These are phyloP conservation scores for Croton laevigatus DNA, from an alignment of 441 rosid genomes.

Conservation along the genomic window DNA sequence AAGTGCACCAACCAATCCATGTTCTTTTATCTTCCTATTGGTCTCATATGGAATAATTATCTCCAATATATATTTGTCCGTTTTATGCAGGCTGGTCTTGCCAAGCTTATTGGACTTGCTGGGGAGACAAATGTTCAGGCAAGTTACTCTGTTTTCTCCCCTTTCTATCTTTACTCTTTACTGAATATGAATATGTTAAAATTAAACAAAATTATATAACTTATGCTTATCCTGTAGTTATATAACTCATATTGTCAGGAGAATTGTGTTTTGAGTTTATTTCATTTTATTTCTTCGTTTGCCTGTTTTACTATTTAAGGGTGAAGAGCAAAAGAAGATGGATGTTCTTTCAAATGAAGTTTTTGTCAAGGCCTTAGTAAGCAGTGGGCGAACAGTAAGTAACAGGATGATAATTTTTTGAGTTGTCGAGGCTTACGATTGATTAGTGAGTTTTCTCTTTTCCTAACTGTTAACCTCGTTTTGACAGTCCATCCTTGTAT, in stretches of 20 bases:
- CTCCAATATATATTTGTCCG: not conserved
- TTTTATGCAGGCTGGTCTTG: conserved; percentile 84
- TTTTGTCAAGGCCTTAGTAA: conserved; percentile 85
- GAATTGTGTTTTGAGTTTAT: not conserved
- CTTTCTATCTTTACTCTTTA: not conserved
- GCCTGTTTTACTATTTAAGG: conserved; percentile 38
- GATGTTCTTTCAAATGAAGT: conserved; percentile 96
- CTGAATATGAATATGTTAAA: not conserved
- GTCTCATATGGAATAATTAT: conserved; percentile 1
- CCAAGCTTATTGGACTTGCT: conserved; percentile 91
- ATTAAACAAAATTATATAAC: too few species aligned
- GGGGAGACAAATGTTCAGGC: conserved; percentile 97
- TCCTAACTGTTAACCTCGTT: conserved; percentile 21
- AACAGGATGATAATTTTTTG: not conserved
- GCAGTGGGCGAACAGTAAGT: conserved; percentile 97
- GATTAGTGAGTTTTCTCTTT: not conserved
- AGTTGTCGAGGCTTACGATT: not conserved
- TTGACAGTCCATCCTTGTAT: conserved; percentile 86
- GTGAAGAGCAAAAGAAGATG: conserved; percentile 96
- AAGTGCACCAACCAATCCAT: not conserved
- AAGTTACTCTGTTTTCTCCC: conserved; percentile 19
- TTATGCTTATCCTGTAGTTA: not conserved
- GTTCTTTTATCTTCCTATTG: not conserved
- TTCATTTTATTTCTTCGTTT: not conserved
- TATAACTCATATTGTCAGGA: not conserved